Percentiles rank a stretch among this genome's conserved stretches.
phyloP scores from a whole-genome alignment of 139 green algal genomes.

The Chlamydomonas asymmetrica region DNA sequence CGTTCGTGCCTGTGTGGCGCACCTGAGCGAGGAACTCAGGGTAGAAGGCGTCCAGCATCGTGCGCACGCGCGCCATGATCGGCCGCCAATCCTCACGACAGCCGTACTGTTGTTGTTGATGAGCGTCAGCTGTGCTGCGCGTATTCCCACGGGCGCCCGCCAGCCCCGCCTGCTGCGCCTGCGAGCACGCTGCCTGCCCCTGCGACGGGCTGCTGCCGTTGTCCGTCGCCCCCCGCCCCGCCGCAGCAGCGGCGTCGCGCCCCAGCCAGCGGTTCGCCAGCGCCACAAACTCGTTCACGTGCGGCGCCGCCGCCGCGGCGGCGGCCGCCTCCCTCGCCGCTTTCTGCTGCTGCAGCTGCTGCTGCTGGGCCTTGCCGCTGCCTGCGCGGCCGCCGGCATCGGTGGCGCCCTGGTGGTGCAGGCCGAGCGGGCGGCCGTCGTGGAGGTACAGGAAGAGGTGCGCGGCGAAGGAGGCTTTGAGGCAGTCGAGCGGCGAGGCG shows the following conservation, averaged over 20 bases:
- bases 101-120: conserved; percentile 7
- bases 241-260: no score
- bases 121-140: background rate
- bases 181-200: background rate
- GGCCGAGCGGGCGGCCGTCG: conserved; percentile 9
- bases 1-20: no score
- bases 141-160: background rate
- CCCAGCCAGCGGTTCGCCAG: no score
- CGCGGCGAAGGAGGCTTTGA: conserved; percentile 73
- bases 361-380: background rate
- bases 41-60: conserved; percentile 46
- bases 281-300: conserved; percentile 15
- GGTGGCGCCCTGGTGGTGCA: background rate
- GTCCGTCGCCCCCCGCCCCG: no score
- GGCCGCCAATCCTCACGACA: conserved; percentile 22
- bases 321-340: background rate
- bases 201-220: background rate
- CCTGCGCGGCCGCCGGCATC: background rate
- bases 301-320: background rate
- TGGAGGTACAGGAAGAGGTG: conserved; percentile 72
- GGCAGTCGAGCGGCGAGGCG: conserved; percentile 44
- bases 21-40: conserved; percentile 49
- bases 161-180: background rate
- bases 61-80: conserved; percentile 7
- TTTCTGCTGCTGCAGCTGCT: conserved; percentile 14